Base-by-base conservation (phyloP, 352 stramenopile genomes). In the Aphanomyces cochlioides region DNA sequence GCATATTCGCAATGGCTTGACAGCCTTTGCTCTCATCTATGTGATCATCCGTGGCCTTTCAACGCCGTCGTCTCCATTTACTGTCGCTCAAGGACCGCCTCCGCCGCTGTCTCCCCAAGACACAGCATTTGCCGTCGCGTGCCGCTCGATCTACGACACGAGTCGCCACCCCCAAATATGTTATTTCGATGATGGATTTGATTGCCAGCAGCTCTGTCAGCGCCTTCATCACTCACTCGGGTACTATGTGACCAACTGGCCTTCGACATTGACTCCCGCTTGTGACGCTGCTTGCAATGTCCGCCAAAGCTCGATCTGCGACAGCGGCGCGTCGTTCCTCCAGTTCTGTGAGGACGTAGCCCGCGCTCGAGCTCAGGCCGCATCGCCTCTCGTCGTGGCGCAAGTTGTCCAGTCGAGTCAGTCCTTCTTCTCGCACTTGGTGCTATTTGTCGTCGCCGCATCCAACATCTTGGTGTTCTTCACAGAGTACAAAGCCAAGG, bases 281-380 rank as follows among this genome's bases (percentile, higher is more conserved):
- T 69, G 61, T 34, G 61, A 69, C 48, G 45, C 61, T 17, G 37
- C 61, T 5, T 69, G 61, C 41, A 28, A 40, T 28, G 34, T 45
- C 7, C n/a, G 28, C 38, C 40, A 54, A 21, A 7, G 10, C 7
- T 28, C 34, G 10, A 21, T 69, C 48, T 69, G 61, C 40, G 28
- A 63, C 10, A 40, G 61, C 7, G 36, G 4, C 7, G 34, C 58
- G 28, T 59, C 61, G 48, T 56, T 58, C 61, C 10, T 60, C 21
- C 21, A 54, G 21, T 45, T 69, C 4, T 69, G 61, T 38, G 61
- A 69, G 13, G 48, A 28, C 12, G 38, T 38, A 8, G 61, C 61
- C 37, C 28, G 36, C 36, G 19, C 45, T 5, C 45, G 48, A 28
- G 28, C 28, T 28, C 28, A 28, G 28, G 28, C 28, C 28, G 28